Conservation (phyloP, 805 yeast genomes). For the Candida easanensis region DNA sequence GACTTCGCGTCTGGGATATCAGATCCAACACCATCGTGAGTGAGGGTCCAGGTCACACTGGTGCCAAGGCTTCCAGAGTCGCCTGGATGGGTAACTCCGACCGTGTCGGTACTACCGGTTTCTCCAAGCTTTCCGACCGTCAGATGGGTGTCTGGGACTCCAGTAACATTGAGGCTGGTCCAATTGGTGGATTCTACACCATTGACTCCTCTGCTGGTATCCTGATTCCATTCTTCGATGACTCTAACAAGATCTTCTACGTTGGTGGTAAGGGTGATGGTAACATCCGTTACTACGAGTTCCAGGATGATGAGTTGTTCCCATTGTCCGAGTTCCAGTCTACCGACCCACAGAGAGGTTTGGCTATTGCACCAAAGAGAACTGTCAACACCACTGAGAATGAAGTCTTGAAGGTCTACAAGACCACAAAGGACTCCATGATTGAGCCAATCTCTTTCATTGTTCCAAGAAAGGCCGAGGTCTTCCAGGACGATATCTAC, state of each 20-base stretch:
- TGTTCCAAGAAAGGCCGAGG: constrained; percentile 92
- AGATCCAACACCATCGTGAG: constrained; percentile 68
- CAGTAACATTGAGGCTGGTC: constrained; percentile 68
- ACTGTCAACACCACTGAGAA: constrained; percentile 76
- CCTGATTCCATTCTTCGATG: constrained; percentile 87
- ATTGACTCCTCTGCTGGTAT: constrained; percentile 93
- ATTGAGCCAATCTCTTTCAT: constrained; percentile 91
- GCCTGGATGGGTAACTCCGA: constrained; percentile 88
- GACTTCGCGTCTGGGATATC: constrained; percentile 87
- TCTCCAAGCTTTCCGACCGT: constrained; percentile 88
- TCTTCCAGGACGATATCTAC: constrained; percentile 88
- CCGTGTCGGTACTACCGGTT: constrained; percentile 90
- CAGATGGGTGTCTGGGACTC: constrained; percentile 95
- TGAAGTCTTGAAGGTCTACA: constrained; percentile 79
- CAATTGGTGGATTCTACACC: constrained; percentile 83
- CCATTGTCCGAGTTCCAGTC: constrained; percentile 89
- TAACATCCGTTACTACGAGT: constrained; percentile 91
- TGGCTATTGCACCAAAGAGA: constrained; percentile 85
- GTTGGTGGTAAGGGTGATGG: constrained; percentile 99
- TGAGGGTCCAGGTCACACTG: constrained; percentile 88
- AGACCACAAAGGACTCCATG: constrained; percentile 79
- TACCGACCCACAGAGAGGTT: constrained; percentile 92
- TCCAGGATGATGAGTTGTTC: constrained; percentile 75
- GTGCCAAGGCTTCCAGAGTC: constrained; percentile 87
- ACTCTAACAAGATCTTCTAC: constrained; percentile 72